These are phyloP conservation scores for Lachnellula suecica DNA, from an alignment of 2,329 filamentous ascomycete species.

Conservation along the genomic window DNA sequence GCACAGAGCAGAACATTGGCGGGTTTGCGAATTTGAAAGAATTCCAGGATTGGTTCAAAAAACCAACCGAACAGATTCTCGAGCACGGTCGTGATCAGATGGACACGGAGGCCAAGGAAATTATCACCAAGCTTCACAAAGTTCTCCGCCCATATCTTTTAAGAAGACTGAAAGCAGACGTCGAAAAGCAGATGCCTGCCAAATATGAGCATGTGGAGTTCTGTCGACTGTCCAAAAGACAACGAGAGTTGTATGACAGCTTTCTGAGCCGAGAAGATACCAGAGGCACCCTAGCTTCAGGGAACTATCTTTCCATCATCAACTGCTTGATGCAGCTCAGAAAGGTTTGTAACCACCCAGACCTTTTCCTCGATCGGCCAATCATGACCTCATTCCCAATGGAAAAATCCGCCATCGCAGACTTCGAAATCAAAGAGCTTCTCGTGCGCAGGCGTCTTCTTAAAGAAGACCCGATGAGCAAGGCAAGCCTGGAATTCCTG, in stretches of 20 bases:
- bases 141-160: slow-evolving; percentile 90
- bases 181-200: slow-evolving; percentile 98
- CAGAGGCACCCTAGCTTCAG: slow-evolving; percentile 81
- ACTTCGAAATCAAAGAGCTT: slow-evolving; percentile 72
- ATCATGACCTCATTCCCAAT: slow-evolving; percentile 98
- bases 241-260: slow-evolving; percentile 93
- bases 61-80: slow-evolving; percentile 92
- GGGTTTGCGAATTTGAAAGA: slow-evolving; percentile 94
- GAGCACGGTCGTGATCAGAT: slow-evolving; percentile 92
- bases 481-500: slow-evolving; percentile 72
- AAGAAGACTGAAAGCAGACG: slow-evolving; percentile 88
- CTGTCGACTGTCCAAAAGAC: slow-evolving; percentile 90
- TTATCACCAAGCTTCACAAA: slow-evolving; percentile 91
- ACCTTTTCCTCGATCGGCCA: slow-evolving; percentile 91
- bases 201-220: slow-evolving; percentile 98
- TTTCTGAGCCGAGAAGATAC: slow-evolving; percentile 92
- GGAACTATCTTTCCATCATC: slow-evolving; percentile 97
- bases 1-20: slow-evolving; percentile 71
- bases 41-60: slow-evolving; percentile 94
- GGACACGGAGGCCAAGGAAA: slow-evolving; percentile 88
- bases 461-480: slow-evolving; percentile 58
- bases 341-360: slow-evolving; percentile 97
- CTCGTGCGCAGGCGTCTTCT: slow-evolving; percentile 67
- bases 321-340: slow-evolving; percentile 97
- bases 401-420: slow-evolving; percentile 71